Evolutionary conservation across 176 grass and related monocot genomes (phyloP).

Genomic region (Musa itinerans): DNA sequence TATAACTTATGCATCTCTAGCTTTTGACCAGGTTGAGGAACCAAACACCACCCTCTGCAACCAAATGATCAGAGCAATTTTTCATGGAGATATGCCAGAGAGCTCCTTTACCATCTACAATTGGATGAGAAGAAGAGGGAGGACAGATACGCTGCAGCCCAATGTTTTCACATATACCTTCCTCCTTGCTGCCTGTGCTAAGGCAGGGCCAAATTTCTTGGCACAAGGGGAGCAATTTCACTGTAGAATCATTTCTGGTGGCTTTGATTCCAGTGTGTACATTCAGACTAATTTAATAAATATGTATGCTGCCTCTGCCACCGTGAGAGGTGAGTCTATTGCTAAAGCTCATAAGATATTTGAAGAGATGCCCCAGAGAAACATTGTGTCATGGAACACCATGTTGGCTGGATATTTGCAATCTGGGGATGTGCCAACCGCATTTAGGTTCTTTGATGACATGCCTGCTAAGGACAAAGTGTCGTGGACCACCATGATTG

Average conservation of each 20-base stretch:
- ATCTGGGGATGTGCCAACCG: conserved; percentile 22
- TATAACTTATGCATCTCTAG: conserved; percentile 37
- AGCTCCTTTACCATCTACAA: conserved; percentile 35
- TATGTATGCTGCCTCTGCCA: conserved; percentile 13
- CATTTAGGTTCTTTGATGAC: conserved; percentile 33
- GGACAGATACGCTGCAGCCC: conserved; percentile 23
- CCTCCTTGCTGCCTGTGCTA: conserved; percentile 34
- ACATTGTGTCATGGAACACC: conserved; percentile 41
- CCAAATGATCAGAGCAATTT: conserved; percentile 46
- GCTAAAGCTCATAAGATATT: conserved; percentile 34
- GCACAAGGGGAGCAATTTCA: conserved; percentile 33
- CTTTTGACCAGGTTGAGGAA: conserved; percentile 25
- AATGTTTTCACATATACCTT: conserved; percentile 62
- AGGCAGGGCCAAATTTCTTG: conserved; percentile 13
- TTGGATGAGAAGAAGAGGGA: conserved; percentile 3
- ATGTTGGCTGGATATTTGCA: conserved; percentile 44
- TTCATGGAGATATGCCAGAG: neutral
- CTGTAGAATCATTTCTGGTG: conserved; percentile 18
- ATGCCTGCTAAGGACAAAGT: conserved; percentile 39
- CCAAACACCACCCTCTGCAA: conserved; percentile 39
- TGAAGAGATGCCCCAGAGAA: conserved; percentile 33
- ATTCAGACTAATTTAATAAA: conserved; percentile 42
- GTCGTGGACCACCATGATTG: conserved; percentile 56
- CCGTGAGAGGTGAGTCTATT: neutral
- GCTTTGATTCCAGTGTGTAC: conserved; percentile 24